These are phyloP conservation scores for Metschnikowia cerradonensis DNA, from an alignment of 805 yeast species.

Conservation along the genomic window DNA sequence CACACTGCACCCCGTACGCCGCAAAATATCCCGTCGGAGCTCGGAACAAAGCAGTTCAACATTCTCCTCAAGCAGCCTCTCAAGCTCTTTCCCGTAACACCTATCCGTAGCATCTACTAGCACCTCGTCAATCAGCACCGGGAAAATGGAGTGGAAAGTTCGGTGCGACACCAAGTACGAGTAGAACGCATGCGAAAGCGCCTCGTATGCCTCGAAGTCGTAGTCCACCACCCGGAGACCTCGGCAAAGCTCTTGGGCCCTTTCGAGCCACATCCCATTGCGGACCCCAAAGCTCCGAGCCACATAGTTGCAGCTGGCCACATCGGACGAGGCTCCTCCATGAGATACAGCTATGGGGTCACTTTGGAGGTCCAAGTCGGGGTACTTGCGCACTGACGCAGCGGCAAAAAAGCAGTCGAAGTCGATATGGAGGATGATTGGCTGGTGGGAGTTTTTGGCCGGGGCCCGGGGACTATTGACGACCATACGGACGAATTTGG, in stretches of 20 bases:
- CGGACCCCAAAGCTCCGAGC: constrained; percentile 75
- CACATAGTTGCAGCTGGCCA: constrained; percentile 88
- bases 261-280: constrained; percentile 87
- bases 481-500: constrained; percentile 53
- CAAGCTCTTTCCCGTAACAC: constrained; percentile 9
- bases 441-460: constrained; percentile 3
- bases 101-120: constrained; percentile 57
- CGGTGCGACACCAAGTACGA: constrained; percentile 45
- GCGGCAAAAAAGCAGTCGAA: constrained; percentile 94
- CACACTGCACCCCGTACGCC: constrained; percentile 56
- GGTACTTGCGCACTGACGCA: constrained; percentile 61
- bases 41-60: constrained; percentile 22
- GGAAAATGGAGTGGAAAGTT: constrained; percentile 52
- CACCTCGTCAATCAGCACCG: constrained; percentile 91
- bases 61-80: not conserved
- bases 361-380: constrained; percentile 47
- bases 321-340: constrained; percentile 62
- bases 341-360: constrained; percentile 62
- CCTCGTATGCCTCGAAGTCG: constrained; percentile 71
- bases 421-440: constrained; percentile 71
- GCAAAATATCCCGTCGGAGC: constrained; percentile 40
- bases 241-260: constrained; percentile 67
- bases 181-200: constrained; percentile 61
- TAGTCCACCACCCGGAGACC: constrained; percentile 60
- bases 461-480: constrained; percentile 14